Percentiles rank a stretch among this genome's conserved stretches.
These are phyloP conservation scores for Pichia membranifaciens DNA, from an alignment of 805 yeast species.

Conservation along the genomic window DNA sequence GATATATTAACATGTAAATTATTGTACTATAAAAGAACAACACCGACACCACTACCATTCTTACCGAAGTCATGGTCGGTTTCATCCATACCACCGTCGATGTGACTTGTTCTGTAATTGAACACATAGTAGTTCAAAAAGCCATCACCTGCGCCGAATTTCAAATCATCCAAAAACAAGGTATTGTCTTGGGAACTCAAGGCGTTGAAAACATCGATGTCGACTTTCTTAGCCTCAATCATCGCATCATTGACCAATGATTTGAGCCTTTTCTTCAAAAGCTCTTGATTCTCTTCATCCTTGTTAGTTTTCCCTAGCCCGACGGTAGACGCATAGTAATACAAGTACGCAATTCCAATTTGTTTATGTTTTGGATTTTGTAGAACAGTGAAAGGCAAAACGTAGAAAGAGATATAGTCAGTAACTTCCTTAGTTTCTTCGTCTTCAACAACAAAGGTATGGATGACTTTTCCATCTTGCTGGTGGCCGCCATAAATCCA, in stretches of 20 bases:
- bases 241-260: constrained; percentile 68
- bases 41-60: constrained; percentile 78
- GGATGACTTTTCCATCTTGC: constrained; percentile 45
- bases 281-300: constrained; percentile 21
- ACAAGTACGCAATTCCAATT: constrained; percentile 81
- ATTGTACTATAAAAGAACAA: constrained; percentile 59
- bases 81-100: constrained; percentile 70
- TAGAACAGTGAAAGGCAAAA: constrained; percentile 81
- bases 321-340: constrained; percentile 78
- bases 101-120: constrained; percentile 79
- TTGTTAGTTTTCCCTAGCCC: constrained; percentile 34
- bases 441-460: constrained; percentile 69
- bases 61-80: constrained; percentile 26
- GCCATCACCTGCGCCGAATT: constrained; percentile 94
- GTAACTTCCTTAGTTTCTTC: constrained; percentile 58
- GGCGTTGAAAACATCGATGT: constrained; percentile 91
- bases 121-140: constrained; percentile 83
- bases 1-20: no score
- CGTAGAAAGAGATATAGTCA: constrained; percentile 85
- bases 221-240: constrained; percentile 58
- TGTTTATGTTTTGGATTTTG: constrained; percentile 56
- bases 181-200: constrained; percentile 87
- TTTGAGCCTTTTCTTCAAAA: constrained; percentile 54
- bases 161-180: constrained; percentile 70
- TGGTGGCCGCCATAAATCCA: constrained; percentile 61